phyloP scores from a whole-genome alignment of 1,284 basidiomycete genomes.

The Trichosporon sp. region DNA sequence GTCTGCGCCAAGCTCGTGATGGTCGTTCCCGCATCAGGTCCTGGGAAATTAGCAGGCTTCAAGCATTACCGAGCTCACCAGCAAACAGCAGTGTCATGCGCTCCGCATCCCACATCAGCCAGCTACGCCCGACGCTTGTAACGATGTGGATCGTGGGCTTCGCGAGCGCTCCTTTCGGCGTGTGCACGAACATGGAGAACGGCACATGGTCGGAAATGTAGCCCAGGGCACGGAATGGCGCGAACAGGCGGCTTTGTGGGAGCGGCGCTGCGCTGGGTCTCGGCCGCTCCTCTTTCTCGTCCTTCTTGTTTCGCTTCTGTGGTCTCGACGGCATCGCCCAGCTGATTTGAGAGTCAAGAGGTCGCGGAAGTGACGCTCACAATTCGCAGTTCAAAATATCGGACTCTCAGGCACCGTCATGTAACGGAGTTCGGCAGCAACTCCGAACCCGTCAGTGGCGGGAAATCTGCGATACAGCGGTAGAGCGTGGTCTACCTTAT shows the following conservation, averaged over 20 bases:
- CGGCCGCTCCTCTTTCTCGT: neutral
- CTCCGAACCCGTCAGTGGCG: neutral
- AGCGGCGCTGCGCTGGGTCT: constrained; percentile 13
- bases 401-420: neutral
- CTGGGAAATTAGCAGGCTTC: constrained; percentile 48
- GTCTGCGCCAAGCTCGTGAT: constrained; percentile 77
- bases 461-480: no score
- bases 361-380: neutral
- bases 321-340: constrained; percentile 15
- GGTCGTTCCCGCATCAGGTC: constrained; percentile 65
- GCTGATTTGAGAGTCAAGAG: neutral
- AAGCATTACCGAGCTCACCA: constrained; percentile 55
- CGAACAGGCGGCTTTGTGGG: constrained; percentile 59
- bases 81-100: constrained; percentile 91
- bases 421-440: neutral
- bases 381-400: constrained; percentile 2
- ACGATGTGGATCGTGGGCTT: constrained; percentile 75
- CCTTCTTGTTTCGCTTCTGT: constrained; percentile 18
- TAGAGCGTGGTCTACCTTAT: no score
- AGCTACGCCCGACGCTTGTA: constrained; percentile 82
- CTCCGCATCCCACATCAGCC: constrained; percentile 95
- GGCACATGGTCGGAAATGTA: constrained; percentile 88
- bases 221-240: constrained; percentile 90
- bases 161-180: constrained; percentile 77
- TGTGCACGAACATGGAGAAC: constrained; percentile 79